Conservation (phyloP, 2,329 filamentous ascomycete species). For the Cladophialophora immunda region DNA sequence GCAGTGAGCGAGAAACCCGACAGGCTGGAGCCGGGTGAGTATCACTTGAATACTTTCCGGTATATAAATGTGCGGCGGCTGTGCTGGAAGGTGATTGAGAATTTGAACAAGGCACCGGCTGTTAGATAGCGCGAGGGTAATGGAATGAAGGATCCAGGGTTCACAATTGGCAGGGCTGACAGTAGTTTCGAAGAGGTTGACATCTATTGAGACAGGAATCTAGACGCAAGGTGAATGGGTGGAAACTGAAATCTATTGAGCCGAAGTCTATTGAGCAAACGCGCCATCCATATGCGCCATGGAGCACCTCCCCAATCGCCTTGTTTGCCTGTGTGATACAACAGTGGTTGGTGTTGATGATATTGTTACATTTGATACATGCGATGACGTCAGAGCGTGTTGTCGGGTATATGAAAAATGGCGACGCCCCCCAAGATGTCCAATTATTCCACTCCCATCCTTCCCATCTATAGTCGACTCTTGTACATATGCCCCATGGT, state of each 20-base stretch:
- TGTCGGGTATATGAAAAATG: background rate
- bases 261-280: too few species aligned
- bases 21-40: slow-evolving; percentile 15
- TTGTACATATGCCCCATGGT: background rate
- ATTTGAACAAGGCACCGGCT: background rate
- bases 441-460: background rate
- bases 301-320: too few species aligned
- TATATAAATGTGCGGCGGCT: slow-evolving; percentile 30
- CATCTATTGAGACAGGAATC: background rate
- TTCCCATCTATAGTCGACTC: background rate
- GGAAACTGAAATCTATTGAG: background rate
- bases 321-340: too few species aligned
- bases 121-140: background rate
- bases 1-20: slow-evolving; percentile 19
- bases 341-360: background rate
- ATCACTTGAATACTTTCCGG: slow-evolving; percentile 24
- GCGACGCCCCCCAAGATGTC: background rate
- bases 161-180: background rate
- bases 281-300: too few species aligned
- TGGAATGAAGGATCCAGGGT: background rate
- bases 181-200: background rate
- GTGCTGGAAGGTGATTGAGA: slow-evolving; percentile 30
- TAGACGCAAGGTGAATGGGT: background rate
- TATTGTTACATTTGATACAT: background rate
- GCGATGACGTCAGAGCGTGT: background rate